Evolutionary conservation across 208 protist species (phyloP).

Genomic region (Leishmania turanica): DNA sequence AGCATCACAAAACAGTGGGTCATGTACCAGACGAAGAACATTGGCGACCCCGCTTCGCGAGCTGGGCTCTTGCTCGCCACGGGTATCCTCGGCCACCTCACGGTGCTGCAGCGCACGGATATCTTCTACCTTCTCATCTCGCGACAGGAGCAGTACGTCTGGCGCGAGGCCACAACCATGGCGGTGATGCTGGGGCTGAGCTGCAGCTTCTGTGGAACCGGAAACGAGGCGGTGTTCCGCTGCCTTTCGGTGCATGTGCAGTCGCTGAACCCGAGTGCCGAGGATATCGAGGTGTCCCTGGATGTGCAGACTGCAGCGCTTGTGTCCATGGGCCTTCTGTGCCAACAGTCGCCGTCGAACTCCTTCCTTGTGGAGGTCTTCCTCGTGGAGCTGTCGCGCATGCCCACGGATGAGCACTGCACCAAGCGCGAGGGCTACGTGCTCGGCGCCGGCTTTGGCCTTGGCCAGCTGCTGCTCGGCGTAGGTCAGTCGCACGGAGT

Average conservation of each 20-base stretch:
- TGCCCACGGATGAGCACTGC: slow-evolving; percentile 90
- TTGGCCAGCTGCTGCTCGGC: slow-evolving; percentile 79
- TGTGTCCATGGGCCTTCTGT: slow-evolving; percentile 77
- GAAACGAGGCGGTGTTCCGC: slow-evolving; percentile 78
- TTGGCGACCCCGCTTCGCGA: slow-evolving; percentile 53
- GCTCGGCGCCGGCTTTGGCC: slow-evolving; percentile 72
- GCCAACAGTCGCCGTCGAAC: slow-evolving; percentile 60
- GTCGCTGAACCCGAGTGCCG: slow-evolving; percentile 75
- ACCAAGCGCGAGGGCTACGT: slow-evolving; percentile 79
- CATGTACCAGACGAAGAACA: slow-evolving; percentile 86
- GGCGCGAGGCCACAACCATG: slow-evolving; percentile 77
- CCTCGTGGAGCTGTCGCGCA: slow-evolving; percentile 81
- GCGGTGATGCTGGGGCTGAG: slow-evolving; percentile 86
- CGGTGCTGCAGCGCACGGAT: slow-evolving; percentile 82
- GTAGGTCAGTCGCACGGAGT: slow-evolving; percentile 52
- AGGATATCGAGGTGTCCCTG: slow-evolving; percentile 87
- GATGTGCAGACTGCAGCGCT: slow-evolving; percentile 85
- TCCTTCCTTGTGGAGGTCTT: slow-evolving; percentile 81
- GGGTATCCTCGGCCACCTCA: slow-evolving; percentile 77
- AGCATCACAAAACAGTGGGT: slow-evolving; percentile 82
- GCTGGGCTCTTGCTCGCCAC: slow-evolving; percentile 79
- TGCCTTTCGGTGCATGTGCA: slow-evolving; percentile 87
- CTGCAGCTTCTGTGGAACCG: slow-evolving; percentile 86
- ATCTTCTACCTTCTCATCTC: slow-evolving; percentile 85
- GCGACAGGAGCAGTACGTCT: slow-evolving; percentile 58